These are phyloP conservation scores for Pseudopediastrum boryanum DNA, from an alignment of 139 green algal species.

Conservation along the genomic window DNA sequence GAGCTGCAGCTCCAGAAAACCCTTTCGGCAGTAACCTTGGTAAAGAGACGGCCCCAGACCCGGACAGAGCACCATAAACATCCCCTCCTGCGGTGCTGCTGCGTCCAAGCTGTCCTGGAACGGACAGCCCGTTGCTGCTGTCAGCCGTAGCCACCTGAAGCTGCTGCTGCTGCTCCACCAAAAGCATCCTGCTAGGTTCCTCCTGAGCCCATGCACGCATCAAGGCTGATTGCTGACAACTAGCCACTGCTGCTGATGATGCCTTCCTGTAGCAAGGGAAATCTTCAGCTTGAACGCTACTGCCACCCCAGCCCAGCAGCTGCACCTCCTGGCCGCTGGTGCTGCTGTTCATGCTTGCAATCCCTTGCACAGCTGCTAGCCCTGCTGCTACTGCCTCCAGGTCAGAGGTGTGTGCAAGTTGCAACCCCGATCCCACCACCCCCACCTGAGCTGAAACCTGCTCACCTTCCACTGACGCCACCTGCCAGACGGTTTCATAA, in stretches of 20 bases:
- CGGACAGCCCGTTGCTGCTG: too few species aligned
- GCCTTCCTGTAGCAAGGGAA: too few species aligned
- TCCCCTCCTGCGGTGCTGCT: conserved; percentile 2
- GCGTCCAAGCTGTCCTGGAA: too few species aligned
- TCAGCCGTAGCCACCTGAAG: too few species aligned
- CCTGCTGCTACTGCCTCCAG: not conserved
- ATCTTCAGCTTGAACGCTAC: not conserved
- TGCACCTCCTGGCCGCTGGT: conserved; percentile 1
- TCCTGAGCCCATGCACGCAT: too few species aligned
- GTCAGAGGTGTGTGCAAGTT: not conserved
- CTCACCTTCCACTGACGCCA: not conserved
- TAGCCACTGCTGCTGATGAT: too few species aligned
- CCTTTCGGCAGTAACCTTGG: conserved; percentile 49
- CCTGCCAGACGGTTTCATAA: conserved; percentile 40
- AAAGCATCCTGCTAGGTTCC: too few species aligned
- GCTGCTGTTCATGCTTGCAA: too few species aligned
- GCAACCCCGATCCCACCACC: not conserved
- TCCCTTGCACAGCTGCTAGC: not conserved
- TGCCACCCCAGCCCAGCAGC: not conserved
- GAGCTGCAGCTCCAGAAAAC: conserved; percentile 32
- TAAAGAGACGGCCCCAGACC: not conserved
- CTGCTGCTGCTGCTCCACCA: too few species aligned
- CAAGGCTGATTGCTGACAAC: too few species aligned
- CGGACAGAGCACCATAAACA: conserved; percentile 27
- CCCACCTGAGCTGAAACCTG: not conserved